Base-by-base conservation (phyloP, 306 rosid species). In the Quercus cerris region DNA sequence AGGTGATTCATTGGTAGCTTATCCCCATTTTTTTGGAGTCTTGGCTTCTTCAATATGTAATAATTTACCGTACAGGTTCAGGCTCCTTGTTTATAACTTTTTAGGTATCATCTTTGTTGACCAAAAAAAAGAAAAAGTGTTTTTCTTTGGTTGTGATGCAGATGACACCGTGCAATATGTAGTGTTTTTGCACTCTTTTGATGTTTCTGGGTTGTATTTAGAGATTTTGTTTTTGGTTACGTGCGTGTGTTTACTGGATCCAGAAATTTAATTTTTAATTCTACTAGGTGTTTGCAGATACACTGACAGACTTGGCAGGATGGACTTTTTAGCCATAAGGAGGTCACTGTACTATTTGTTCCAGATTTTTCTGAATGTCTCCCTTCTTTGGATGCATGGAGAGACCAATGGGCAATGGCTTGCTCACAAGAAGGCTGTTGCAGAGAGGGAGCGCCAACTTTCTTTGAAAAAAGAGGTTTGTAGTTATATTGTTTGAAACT, bases 241-340 rank as follows among this genome's bases (percentile, higher is more conserved):
- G 6, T 44, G 52, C 27, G 18, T 75, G 15, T 66, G 19, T 19
- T 46, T 69, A 25, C 51, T 66, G 17, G 70, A 31, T 66, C 68
- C 33, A 27, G 66, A 58, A 64, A 35, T 30, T 66, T 71, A 76
- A 75, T 74, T 76, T 71, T 49, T 31, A 58, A 70, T 54, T 78
- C 63, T 35, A 35, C 41, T 15, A 80, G 38, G 73, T 72, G 67
- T 77, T 76, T 81, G 73, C 93, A 95, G 99, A 91, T 95, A 81
- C 99, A 95, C 84, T 95, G 94, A 95, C 81, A 89, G 98, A 90
- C 33, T 83, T 71, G 99, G 97, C 67, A 87, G 80, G 97, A 96
- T 77, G 98, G 99, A 57, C 81, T 91, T 82, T 91, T 93, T 83
- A 96, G 99, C 86, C 99, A 96, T 81, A 93, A 88, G 90, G 99